Percentiles rank a stretch among this genome's conserved stretches.
phyloP scores from a whole-genome alignment of 495 filamentous ascomycete genomes.

The Eremomyces bilateralis region DNA sequence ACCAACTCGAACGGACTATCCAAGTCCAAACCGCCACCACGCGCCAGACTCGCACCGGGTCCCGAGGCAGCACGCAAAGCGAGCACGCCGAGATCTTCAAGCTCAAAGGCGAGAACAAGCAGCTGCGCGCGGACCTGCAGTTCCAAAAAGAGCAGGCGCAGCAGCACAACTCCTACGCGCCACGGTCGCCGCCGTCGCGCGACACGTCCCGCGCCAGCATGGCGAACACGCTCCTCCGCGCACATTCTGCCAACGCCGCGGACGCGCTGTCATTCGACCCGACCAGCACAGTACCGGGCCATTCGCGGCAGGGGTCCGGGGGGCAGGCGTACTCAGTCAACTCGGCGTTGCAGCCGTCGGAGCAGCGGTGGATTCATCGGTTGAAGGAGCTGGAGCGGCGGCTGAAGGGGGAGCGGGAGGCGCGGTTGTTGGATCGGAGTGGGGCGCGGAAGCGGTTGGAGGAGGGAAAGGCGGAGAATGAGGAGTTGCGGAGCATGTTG shows the following conservation, averaged over 20 bases:
- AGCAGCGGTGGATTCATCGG: constrained; percentile 63
- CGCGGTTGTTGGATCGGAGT: constrained; percentile 57
- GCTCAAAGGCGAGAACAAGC: constrained; percentile 56
- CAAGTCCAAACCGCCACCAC: constrained; percentile 9
- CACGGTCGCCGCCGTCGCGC: constrained; percentile 9
- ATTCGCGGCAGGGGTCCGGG: background rate
- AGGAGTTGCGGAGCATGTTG: constrained; percentile 44
- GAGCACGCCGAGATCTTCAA: constrained; percentile 34
- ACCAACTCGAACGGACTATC: constrained; percentile 59
- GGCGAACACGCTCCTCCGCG: constrained; percentile 26
- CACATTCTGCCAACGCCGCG: constrained; percentile 23
- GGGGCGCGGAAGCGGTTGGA: constrained; percentile 69
- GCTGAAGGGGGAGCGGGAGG: constrained; percentile 77
- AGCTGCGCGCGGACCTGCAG: constrained; percentile 66
- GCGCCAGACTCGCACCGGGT: constrained; percentile 13
- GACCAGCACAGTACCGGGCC: background rate
- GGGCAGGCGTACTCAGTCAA: background rate
- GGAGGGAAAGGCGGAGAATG: constrained; percentile 59
- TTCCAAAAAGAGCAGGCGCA: constrained; percentile 29
- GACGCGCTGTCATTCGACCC: background rate
- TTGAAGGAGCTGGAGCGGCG: constrained; percentile 71
- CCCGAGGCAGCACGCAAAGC: constrained; percentile 25
- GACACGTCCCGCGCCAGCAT: constrained; percentile 13
- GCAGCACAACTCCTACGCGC: background rate
- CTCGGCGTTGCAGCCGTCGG: constrained; percentile 20